Evolutionary conservation across 2,329 filamentous ascomycete species (phyloP), one percentile per base, ranked within the genome.

Genomic region (Diaporthe velutina): DNA sequence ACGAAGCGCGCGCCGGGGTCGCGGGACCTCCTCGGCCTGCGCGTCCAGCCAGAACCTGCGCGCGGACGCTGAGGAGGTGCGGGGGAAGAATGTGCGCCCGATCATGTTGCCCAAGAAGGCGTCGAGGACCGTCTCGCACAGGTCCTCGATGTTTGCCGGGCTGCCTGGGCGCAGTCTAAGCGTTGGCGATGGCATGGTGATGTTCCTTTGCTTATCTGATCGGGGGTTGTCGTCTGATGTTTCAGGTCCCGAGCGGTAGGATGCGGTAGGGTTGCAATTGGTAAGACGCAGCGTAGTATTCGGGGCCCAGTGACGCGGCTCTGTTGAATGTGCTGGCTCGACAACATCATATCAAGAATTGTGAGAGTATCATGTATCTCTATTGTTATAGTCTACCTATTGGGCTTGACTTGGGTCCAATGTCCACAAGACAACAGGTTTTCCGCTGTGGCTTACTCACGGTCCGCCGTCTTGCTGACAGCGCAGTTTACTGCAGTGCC

Each of bases 41-140:
- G 78, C 76, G 17, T 78, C 72, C 45, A 77, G 64, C 83, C 87
- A 87, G 78, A 86, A 84, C 1, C 77, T 76, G 33, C 77, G 76
- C 28, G 82, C 76, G 3, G 78, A 64, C 9, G 79, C 28, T 4
- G 78, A 76, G 3, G 78, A 76, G 3, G 77, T 57, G 22, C 79
- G 77, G 0, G 84, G 84, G 45, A 86, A 87, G 48, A 85, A 83
- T 25, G 82, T 78, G 8, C 79, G 77, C 28, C 82, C 82, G 19
- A 89, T 80, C 4, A 82, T 74, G 50, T 83, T 85, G 60, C 79
- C 76, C 4, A 76, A 73, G 78, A 90, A 90, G 57, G 86, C 86
- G 15, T 83, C 81, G 75, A 86, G 80, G 79, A 88, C 88, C 76
- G 87, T 82, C 15, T 83, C 80, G 61, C 80, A 83, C 35, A 90